These are phyloP conservation scores for Daldinia childiae DNA, from an alignment of 495 filamentous ascomycete species.

Conservation along the genomic window DNA sequence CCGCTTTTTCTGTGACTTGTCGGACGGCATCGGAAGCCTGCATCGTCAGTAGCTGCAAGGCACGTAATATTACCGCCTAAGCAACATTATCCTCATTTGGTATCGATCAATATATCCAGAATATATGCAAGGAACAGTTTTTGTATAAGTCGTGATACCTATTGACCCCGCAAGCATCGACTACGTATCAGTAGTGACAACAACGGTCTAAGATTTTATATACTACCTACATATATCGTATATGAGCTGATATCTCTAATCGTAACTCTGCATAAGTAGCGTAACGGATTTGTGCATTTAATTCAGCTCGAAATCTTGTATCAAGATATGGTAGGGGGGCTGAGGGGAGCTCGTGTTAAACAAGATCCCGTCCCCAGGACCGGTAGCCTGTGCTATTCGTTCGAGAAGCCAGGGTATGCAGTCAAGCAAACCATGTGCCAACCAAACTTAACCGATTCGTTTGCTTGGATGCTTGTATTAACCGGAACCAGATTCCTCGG, in stretches of 20 bases:
- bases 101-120: background rate
- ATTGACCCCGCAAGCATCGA: background rate
- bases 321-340: constrained; percentile 11
- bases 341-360: constrained; percentile 18
- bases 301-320: constrained; percentile 16
- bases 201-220: background rate
- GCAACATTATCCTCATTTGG: constrained; percentile 7
- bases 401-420: background rate
- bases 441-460: constrained; percentile 3
- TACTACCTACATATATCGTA: background rate
- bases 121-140: constrained; percentile 1
- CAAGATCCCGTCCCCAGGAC: constrained; percentile 29
- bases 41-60: constrained; percentile 39
- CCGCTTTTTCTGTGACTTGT: constrained; percentile 22
- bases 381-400: constrained; percentile 25
- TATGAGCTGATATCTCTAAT: constrained; percentile 2
- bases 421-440: constrained; percentile 22
- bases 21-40: constrained; percentile 40
- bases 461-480: constrained; percentile 23
- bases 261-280: constrained; percentile 20
- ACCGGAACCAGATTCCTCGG: background rate
- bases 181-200: background rate
- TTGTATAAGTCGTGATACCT: background rate
- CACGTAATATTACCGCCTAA: constrained; percentile 31
- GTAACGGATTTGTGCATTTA: constrained; percentile 28